Evolutionary conservation across 768 basidiomycete genomes (phyloP).

Genomic region (Scleroderma citrinum): DNA sequence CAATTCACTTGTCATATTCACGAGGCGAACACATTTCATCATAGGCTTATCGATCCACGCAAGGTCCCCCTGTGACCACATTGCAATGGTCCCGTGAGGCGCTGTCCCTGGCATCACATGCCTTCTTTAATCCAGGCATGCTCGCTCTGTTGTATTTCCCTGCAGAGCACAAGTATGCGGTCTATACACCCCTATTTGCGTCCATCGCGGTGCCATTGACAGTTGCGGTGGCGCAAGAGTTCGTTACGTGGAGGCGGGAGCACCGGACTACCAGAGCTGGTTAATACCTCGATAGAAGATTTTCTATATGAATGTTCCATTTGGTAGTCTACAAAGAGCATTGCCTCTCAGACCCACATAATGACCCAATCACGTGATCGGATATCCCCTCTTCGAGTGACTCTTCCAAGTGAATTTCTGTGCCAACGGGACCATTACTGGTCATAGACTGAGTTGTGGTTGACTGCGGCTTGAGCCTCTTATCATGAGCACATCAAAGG

Average conservation of each 20-base stretch:
- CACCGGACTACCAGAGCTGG: constrained; percentile 8
- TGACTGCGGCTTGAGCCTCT: constrained; percentile 2
- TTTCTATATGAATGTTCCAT: too few species aligned
- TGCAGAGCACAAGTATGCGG: constrained; percentile 94
- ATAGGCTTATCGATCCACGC: constrained; percentile 19
- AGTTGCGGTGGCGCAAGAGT: constrained; percentile 66
- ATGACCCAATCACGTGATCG: constrained; percentile 22
- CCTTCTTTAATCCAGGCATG: constrained; percentile 98
- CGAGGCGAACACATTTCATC: constrained; percentile 3
- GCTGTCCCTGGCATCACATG: constrained; percentile 62
- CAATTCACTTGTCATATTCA: constrained; percentile 5
- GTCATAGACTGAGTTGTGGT: neutral
- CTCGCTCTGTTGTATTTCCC: constrained; percentile 95
- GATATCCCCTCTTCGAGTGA: neutral
- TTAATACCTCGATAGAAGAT: too few species aligned
- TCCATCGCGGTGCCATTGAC: constrained; percentile 81
- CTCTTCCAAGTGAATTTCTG: neutral
- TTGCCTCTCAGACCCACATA: neutral
- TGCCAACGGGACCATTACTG: neutral
- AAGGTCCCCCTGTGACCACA: constrained; percentile 26
- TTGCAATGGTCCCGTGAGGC: constrained; percentile 60
- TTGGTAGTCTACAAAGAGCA: neutral
- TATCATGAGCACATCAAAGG: constrained; percentile 37
- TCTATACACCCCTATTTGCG: constrained; percentile 93
- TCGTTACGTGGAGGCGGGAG: constrained; percentile 51